Evolutionary conservation across 306 rosid genomes (phyloP).

Genomic region (Acmispon strigosus): DNA sequence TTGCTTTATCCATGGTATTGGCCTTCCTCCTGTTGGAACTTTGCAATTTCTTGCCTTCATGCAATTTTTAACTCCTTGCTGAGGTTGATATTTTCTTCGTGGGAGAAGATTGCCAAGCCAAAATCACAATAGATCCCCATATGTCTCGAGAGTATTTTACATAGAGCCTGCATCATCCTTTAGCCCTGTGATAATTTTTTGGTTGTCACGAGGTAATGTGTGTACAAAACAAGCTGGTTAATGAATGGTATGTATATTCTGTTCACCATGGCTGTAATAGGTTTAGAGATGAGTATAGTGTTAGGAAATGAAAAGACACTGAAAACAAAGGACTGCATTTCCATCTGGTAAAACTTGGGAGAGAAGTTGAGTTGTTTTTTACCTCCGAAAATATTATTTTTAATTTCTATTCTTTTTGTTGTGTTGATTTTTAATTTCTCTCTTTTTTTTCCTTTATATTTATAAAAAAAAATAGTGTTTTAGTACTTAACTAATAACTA

Average conservation of each 20-base stretch:
- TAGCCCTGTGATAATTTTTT: neutral
- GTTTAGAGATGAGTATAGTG: neutral
- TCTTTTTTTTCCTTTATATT: too few species aligned
- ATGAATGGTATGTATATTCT: constrained; percentile 14
- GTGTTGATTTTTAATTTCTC: too few species aligned
- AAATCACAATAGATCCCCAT: constrained; percentile 22
- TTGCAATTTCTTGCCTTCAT: constrained; percentile 46
- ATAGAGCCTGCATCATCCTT: neutral
- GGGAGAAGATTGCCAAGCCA: constrained; percentile 46
- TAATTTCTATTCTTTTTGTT: too few species aligned
- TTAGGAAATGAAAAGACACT: neutral
- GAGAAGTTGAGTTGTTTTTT: too few species aligned
- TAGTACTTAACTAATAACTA: too few species aligned
- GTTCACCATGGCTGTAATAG: neutral
- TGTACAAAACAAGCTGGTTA: constrained; percentile 15
- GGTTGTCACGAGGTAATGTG: neutral
- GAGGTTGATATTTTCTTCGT: constrained; percentile 48
- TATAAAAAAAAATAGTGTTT: too few species aligned
- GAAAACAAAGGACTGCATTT: neutral
- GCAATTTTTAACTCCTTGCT: constrained; percentile 49
- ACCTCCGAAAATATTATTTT: too few species aligned
- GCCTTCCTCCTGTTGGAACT: constrained; percentile 97
- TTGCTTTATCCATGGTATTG: constrained; percentile 95
- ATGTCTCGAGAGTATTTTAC: neutral
- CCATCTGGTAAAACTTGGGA: neutral